Conservation (phyloP, 2,329 filamentous ascomycete genomes). For the Aspergillus tanneri region DNA sequence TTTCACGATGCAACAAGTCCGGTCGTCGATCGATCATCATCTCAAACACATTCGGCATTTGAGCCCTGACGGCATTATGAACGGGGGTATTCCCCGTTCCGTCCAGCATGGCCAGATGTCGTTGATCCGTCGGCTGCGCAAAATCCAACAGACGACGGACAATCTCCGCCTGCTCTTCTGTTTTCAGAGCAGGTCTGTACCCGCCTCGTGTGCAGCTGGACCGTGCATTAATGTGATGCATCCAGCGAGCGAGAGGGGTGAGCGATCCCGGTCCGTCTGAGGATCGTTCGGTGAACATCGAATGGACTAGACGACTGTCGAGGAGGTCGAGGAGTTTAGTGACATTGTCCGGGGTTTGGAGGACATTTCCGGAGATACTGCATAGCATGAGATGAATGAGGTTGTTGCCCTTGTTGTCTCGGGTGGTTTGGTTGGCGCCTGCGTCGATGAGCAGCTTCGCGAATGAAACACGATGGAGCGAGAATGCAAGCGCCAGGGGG, state of each 20-base stretch:
- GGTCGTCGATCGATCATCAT: slow-evolving; percentile 54
- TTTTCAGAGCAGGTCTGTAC: not conserved
- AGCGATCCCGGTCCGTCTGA: slow-evolving; percentile 25
- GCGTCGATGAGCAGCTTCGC: slow-evolving; percentile 62
- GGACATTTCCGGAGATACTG: slow-evolving; percentile 28
- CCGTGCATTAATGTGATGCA: slow-evolving; percentile 30
- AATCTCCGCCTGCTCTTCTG: slow-evolving; percentile 2
- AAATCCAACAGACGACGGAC: slow-evolving; percentile 31
- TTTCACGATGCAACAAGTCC: slow-evolving; percentile 66
- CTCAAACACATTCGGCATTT: slow-evolving; percentile 58
- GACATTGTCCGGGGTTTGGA: slow-evolving; percentile 44
- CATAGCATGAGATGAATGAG: slow-evolving; percentile 61
- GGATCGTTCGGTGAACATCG: slow-evolving; percentile 34
- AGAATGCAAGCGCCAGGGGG: slow-evolving; percentile 67
- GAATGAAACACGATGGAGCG: slow-evolving; percentile 36
- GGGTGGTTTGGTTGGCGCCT: slow-evolving; percentile 67
- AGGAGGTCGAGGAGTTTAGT: slow-evolving; percentile 63
- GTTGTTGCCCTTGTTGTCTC: slow-evolving; percentile 63
- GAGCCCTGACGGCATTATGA: slow-evolving; percentile 41
- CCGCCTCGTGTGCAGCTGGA: too few relatives aligned
- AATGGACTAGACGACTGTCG: slow-evolving; percentile 48
- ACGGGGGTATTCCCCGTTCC: slow-evolving; percentile 46
- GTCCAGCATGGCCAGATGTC: slow-evolving; percentile 47
- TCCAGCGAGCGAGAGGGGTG: slow-evolving; percentile 59
- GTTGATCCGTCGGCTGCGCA: slow-evolving; percentile 52